These are phyloP conservation scores for Coemansia asiatica DNA, from an alignment of 192 early-diverging fungal genomes.

Conservation along the genomic window DNA sequence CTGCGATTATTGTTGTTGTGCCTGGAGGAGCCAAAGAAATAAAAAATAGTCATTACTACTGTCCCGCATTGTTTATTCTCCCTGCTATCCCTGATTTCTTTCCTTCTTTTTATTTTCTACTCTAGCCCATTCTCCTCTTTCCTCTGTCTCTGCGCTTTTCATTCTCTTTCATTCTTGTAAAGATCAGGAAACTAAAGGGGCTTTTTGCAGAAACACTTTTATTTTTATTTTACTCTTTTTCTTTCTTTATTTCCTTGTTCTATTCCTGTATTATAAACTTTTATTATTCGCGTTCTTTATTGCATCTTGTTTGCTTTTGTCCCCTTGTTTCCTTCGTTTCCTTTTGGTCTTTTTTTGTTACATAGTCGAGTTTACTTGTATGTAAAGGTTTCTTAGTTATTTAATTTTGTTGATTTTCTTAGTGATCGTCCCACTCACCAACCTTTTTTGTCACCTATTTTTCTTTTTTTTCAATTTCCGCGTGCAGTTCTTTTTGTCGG, in stretches of 20 bases:
- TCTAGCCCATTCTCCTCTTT: background rate
- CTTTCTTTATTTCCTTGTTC: background rate
- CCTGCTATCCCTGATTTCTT: conserved; percentile 2
- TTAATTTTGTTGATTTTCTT: background rate
- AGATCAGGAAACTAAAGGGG: background rate
- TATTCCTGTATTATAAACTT: background rate
- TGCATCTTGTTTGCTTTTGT: background rate
- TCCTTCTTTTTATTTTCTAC: background rate
- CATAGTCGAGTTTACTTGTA: background rate
- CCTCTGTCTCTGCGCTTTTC: background rate
- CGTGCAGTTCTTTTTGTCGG: too few relatives aligned
- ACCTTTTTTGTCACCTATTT: background rate
- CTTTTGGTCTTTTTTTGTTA: background rate
- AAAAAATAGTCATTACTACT: background rate
- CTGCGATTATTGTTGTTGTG: background rate
- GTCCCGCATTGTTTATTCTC: conserved; percentile 1
- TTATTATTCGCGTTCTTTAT: background rate
- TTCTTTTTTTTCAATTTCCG: conserved; percentile 3
- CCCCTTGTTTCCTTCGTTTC: background rate
- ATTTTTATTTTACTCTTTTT: background rate
- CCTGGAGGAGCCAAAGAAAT: background rate
- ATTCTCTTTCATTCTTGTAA: background rate
- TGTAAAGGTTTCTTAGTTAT: background rate
- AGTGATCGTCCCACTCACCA: background rate
- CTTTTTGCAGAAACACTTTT: background rate